Evolutionary conservation across 1,284 basidiomycete genomes (phyloP).

Genomic region (Heliocybe sulcata): DNA sequence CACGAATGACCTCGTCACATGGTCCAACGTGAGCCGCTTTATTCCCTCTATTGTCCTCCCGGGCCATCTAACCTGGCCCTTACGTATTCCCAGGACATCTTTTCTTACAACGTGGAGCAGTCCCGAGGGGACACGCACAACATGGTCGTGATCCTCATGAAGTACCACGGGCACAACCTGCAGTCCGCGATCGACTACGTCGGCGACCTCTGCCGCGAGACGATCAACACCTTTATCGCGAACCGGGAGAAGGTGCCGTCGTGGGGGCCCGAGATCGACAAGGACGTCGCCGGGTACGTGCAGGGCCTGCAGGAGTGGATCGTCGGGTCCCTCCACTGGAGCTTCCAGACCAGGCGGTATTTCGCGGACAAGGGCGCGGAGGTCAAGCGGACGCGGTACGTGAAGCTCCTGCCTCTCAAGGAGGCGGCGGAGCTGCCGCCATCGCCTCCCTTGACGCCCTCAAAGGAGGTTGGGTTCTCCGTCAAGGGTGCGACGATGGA

Average conservation of each 20-base stretch:
- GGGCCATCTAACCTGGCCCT: neutral
- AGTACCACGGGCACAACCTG: conserved; percentile 14
- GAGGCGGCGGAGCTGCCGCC: neutral
- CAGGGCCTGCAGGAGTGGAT: conserved; percentile 25
- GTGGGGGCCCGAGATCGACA: conserved; percentile 20
- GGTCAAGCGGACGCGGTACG: conserved; percentile 19
- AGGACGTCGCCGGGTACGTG: conserved; percentile 20
- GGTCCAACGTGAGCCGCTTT: conserved; percentile 29
- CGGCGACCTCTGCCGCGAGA: conserved; percentile 18
- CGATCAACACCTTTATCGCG: conserved; percentile 17
- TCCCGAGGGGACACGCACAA: conserved; percentile 21
- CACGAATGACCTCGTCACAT: conserved; percentile 33
- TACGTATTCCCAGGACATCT: conserved; percentile 19
- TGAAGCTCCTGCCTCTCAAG: conserved; percentile 17
- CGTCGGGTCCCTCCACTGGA: conserved; percentile 23
- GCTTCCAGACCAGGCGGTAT: conserved; percentile 24
- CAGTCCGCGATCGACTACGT: conserved; percentile 23
- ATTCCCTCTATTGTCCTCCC: neutral
- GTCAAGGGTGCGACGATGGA: neutral
- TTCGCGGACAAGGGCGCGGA: conserved; percentile 20
- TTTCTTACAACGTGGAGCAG: conserved; percentile 25
- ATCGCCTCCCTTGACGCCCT: neutral
- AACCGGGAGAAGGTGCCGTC: conserved; percentile 19
- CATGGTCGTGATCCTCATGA: conserved; percentile 14
- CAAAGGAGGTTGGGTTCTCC: neutral